These are phyloP conservation scores for Abelmoschus esculentus DNA, from an alignment of 345 rosid genomes.

Conservation along the genomic window DNA sequence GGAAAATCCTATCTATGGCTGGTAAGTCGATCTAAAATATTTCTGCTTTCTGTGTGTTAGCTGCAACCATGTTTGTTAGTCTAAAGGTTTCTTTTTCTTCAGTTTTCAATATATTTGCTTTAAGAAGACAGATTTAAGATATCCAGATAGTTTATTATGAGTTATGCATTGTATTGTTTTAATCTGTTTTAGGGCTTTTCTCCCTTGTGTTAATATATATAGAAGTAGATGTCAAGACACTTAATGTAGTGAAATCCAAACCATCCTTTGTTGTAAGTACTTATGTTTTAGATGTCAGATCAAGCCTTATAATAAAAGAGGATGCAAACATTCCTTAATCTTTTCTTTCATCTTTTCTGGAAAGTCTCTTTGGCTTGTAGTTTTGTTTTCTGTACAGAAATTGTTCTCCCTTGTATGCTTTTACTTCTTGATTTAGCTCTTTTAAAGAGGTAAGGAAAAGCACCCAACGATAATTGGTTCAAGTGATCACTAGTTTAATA, in stretches of 20 bases:
- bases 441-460: too few relatives aligned
- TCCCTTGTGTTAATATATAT: conserved; percentile 1
- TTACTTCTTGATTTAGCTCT: background rate
- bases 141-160: conserved; percentile 5
- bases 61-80: conserved; percentile 9
- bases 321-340: background rate
- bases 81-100: background rate
- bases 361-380: background rate
- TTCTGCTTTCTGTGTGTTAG: conserved; percentile 14
- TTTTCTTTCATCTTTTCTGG: background rate
- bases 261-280: background rate
- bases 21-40: conserved; percentile 32
- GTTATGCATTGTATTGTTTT: conserved; percentile 4
- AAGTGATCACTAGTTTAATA: too few relatives aligned
- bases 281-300: background rate
- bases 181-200: background rate
- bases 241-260: background rate
- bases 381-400: background rate
- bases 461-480: too few relatives aligned
- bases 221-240: conserved; percentile 6
- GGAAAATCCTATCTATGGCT: conserved; percentile 73
- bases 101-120: background rate
- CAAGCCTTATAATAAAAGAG: background rate
- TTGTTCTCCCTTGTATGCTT: background rate
- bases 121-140: background rate